Conservation (phyloP, 352 stramenopile genomes). For the Pythium aphanidermatum region DNA sequence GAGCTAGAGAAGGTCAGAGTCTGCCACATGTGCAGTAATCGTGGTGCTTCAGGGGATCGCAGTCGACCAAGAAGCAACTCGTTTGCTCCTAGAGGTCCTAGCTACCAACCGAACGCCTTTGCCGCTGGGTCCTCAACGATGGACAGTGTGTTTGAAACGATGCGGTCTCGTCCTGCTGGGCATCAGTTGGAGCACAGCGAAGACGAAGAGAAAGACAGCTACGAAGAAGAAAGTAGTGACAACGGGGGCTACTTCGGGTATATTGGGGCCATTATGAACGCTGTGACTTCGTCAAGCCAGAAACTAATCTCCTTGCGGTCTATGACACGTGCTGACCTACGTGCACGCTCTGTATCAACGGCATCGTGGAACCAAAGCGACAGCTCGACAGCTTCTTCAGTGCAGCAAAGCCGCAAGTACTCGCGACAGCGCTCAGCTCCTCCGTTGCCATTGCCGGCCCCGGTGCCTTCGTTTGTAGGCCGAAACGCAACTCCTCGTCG, state of each 20-base stretch:
- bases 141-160: conserved; percentile 8
- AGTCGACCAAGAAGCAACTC: conserved; percentile 25
- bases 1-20: conserved; percentile 49
- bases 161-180: not conserved
- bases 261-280: conserved; percentile 12
- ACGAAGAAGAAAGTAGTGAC: not conserved
- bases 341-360: conserved; percentile 1
- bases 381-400: not conserved
- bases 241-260: conserved; percentile 23
- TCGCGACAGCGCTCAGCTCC: not conserved
- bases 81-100: conserved; percentile 23
- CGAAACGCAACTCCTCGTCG: not conserved
- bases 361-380: conserved; percentile 11
- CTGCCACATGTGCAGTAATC: conserved; percentile 65
- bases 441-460: not conserved
- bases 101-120: too few relatives aligned
- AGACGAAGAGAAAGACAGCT: conserved; percentile 16
- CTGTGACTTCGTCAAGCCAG: conserved; percentile 14
- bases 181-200: conserved; percentile 4
- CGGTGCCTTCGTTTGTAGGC: not conserved
- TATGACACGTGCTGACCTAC: conserved; percentile 17
- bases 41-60: conserved; percentile 7
- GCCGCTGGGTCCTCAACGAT: conserved; percentile 18
- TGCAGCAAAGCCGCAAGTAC: not conserved
- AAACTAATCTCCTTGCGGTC: conserved; percentile 66